Evolutionary conservation across 1,284 basidiomycete genomes (phyloP).

Genomic region (Irpex sp.): DNA sequence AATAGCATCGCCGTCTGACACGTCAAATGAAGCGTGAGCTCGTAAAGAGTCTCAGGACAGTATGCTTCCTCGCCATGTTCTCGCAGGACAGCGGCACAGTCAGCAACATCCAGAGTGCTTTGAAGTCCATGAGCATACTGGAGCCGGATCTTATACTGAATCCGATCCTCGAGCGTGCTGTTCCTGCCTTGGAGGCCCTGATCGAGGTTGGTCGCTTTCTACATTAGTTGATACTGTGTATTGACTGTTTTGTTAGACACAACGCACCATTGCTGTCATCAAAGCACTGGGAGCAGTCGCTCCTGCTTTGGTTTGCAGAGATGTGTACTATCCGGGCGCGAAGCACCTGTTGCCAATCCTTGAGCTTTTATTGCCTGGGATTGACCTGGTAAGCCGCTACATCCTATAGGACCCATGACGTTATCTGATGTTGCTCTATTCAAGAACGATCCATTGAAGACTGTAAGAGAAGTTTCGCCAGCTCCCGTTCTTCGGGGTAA

Average conservation of each 20-base stretch:
- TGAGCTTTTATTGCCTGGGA: slow-evolving; percentile 84
- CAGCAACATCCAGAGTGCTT: slow-evolving; percentile 62
- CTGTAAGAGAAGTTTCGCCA: slow-evolving; percentile 38
- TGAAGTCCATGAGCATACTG: slow-evolving; percentile 77
- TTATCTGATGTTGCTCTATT: too few relatives aligned
- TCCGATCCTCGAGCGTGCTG: slow-evolving; percentile 82
- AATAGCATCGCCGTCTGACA: slow-evolving; percentile 72
- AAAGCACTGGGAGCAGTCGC: slow-evolving; percentile 82
- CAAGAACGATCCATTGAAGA: slow-evolving; percentile 89
- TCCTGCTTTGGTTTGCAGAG: slow-evolving; percentile 74
- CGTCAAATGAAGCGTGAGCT: slow-evolving; percentile 81
- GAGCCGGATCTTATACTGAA: slow-evolving; percentile 88
- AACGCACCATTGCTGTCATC: slow-evolving; percentile 83
- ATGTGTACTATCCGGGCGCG: slow-evolving; percentile 76
- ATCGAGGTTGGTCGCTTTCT: slow-evolving; percentile 55
- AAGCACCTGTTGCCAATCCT: slow-evolving; percentile 83
- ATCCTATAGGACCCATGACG: too few relatives aligned
- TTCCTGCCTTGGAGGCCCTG: slow-evolving; percentile 84
- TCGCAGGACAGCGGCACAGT: slow-evolving; percentile 71
- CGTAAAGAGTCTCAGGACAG: slow-evolving; percentile 79
- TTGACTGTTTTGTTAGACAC: slow-evolving; percentile 47
- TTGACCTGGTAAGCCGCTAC: slow-evolving; percentile 59
- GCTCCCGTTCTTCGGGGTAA: slow-evolving; percentile 2
- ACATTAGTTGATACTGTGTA: neutral
- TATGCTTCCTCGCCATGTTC: slow-evolving; percentile 88